Base-by-base conservation (phyloP, 352 stramenopile species). In the Peronospora belbahrii region DNA sequence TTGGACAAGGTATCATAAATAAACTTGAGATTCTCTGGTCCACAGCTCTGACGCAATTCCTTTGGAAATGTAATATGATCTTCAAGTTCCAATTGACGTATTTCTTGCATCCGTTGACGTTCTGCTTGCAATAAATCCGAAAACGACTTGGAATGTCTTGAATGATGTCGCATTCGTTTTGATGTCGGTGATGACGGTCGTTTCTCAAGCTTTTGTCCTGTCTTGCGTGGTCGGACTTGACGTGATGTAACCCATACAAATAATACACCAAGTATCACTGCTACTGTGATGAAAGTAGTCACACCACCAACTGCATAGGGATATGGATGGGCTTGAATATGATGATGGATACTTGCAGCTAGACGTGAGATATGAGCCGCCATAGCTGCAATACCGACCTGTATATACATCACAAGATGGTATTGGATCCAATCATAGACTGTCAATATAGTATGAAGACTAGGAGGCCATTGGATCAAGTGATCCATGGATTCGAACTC, bases 181-280 rank as follows among this genome's bases (percentile, higher is more conserved):
- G 74, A 83, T n/a, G 64, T 85, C 0, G 76, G 76, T 20, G 76
- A 88, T 17, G 75, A 68, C 25, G 77, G 75, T 22, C 59, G 36
- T 42, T 70, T 67, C 13, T 62, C 42, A 9, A 52, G 36, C 32
- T 65, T 58, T 1, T 58, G 42, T n/a, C 62, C 48, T 24, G 49
- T 50, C 42, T 73, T 74, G 1, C 77, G 70, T 11, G 80, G 77
- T 0, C 80, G 74, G 36, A 88, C 77, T 45, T 88, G 80, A 8
- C 80, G 73, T 15, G 79, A 91, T 18, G 78, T 74, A 22, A 94
- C 75, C 82, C 82, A 94, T 17, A 88, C 44, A 55, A 88, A 91
- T 17, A 94, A 60, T 30, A 62, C 62, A 6, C 54, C 62, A 10
- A 79, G 69, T 17, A 59, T 39, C 4, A 68, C 57, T 2, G 77